Percentiles rank a stretch among this genome's conserved stretches.
Evolutionary conservation across 768 basidiomycete genomes (phyloP).

Genomic region (Tremella fuciformis): DNA sequence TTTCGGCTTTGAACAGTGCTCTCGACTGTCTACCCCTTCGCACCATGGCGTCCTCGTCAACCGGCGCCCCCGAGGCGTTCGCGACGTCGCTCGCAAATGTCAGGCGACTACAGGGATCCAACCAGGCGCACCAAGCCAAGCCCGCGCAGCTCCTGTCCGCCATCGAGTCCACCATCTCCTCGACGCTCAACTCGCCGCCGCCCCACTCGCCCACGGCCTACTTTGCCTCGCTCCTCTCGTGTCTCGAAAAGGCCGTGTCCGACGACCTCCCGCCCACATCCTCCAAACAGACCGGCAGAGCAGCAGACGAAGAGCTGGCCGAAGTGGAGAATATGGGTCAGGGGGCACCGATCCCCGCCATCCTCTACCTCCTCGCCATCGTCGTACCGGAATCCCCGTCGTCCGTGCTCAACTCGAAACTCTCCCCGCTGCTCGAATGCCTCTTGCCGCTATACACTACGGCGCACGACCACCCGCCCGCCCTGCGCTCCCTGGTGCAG

Average conservation of each 20-base stretch:
- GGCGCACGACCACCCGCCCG: conserved; percentile 62
- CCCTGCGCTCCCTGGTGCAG: conserved; percentile 76
- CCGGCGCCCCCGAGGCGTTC: conserved; percentile 16
- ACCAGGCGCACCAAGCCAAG: conserved; percentile 79
- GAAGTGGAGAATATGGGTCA: conserved; percentile 55
- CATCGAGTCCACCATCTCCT: conserved; percentile 62
- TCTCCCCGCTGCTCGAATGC: conserved; percentile 67
- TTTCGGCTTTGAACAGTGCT: too few species aligned
- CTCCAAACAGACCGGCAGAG: conserved; percentile 52
- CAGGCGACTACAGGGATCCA: conserved; percentile 75
- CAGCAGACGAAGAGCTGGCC: conserved; percentile 54
- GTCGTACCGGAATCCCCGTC: conserved; percentile 71
- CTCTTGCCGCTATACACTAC: conserved; percentile 76
- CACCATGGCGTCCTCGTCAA: neutral
- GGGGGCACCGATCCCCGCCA: conserved; percentile 75
- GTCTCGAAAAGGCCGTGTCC: conserved; percentile 42
- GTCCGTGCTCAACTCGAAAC: conserved; percentile 76
- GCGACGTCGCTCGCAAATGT: conserved; percentile 67
- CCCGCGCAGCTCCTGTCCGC: conserved; percentile 81
- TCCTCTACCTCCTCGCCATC: conserved; percentile 76
- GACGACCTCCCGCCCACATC: conserved; percentile 25
- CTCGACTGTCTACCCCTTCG: too few species aligned
- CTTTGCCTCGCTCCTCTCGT: conserved; percentile 66
- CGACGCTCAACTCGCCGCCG: conserved; percentile 33
- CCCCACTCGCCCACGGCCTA: conserved; percentile 81